Base-by-base conservation (phyloP, 108 stramenopile species). In the Pseudonitzschia delicatissima region DNA sequence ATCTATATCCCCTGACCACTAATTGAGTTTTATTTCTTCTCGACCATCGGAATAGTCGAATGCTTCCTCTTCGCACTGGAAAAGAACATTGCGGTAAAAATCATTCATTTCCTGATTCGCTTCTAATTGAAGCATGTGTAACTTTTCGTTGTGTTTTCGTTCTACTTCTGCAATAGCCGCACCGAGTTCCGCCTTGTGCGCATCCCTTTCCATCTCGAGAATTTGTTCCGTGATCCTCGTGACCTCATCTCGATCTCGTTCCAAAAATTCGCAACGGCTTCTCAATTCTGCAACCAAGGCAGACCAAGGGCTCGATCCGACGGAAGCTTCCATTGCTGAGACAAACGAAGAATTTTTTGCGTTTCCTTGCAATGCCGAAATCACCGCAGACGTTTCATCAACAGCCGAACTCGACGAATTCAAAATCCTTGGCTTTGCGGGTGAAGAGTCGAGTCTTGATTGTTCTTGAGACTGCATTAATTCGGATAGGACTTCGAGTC, bases 231-330 rank as follows among this genome's bases (percentile, higher is more conserved):
- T 67, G 21, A 66, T 67, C 4, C 73, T 33, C 28, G 57, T 66
- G 1, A 74, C 36, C 39, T 74, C 73, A 29, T 40, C 37, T 5
- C 73, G 73, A 67, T 74, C 73, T 4, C 40, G 59, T 35, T 74
- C 73, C 51, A 74, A 37, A 45, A 62, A 74, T 12, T 36, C 60
- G 35, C 66, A 36, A 5, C 64, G 66, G 26, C 57, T 57, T 15
- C 60, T 42, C 17, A 74, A 55, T 25, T 74, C 73, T 0, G 50
- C 36, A 1, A 64, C 66, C n/a, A 74, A 32, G 29, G 57, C 50
- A 12, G 26, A 21, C 73, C 73, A 74, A 18, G 45, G 37, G 12
- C 44, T 29, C 18, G 9, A 40, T 9, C 17, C 25, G 15, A 37
- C 31, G 15, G 36, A 4, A 6, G 47, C 20, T 27, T 15, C 11